A percentile compares a stretch with the other conserved stretches of the same genome.
phyloP scores from a whole-genome alignment of 306 rosid species.

The Sicyos edulis region DNA sequence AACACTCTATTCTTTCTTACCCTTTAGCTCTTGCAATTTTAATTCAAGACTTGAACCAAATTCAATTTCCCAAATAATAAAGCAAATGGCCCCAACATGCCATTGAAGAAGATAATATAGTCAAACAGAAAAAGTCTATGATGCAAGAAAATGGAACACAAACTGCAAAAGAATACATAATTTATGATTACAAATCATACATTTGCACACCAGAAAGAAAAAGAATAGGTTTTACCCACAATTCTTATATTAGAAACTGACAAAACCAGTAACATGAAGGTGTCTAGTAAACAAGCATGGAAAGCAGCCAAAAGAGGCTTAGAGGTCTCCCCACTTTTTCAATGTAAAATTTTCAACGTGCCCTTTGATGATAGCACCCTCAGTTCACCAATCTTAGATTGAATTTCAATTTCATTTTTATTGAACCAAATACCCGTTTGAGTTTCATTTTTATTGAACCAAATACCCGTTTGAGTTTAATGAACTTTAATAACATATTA shows the following conservation, averaged over 20 bases:
- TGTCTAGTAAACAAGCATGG: constrained; percentile 44
- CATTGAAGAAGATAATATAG: constrained; percentile 13
- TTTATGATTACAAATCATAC: background rate
- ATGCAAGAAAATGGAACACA: constrained; percentile 13
- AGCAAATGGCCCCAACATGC: constrained; percentile 8
- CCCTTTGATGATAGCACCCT: no score
- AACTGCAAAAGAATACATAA: constrained; percentile 4
- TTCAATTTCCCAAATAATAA: background rate
- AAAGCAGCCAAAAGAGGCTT: no score
- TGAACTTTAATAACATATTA: no score
- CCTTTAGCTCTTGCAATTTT: background rate
- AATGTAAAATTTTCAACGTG: no score
- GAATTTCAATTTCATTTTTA: no score
- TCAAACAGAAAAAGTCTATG: constrained; percentile 1
- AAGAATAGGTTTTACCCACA: constrained; percentile 31
- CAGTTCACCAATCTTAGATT: no score
- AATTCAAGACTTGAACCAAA: background rate
- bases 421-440: no score
- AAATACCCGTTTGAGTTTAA: no score
- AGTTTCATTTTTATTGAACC: no score
- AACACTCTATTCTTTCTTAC: background rate
- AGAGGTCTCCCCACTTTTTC: no score
- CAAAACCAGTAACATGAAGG: constrained; percentile 74
- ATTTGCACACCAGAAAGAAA: background rate
- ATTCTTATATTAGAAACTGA: constrained; percentile 52